A percentile compares a stretch with the other conserved stretches of the same genome.
These are phyloP conservation scores for Epichloe festucae DNA, from an alignment of 2,329 filamentous ascomycete genomes.

Conservation along the genomic window DNA sequence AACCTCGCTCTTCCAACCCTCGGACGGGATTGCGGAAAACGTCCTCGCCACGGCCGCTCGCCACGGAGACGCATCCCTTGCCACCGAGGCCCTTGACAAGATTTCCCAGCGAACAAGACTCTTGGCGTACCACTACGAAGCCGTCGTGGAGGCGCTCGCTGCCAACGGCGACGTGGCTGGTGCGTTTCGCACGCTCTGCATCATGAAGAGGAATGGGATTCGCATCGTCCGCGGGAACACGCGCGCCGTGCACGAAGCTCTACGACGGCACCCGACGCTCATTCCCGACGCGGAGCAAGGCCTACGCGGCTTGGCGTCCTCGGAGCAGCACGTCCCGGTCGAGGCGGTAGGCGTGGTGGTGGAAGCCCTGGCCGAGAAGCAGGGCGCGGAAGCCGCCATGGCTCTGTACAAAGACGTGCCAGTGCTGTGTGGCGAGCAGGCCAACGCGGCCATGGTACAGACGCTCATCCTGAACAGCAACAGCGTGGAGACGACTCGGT, in stretches of 20 bases:
- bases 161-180: constrained; percentile 44
- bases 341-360: constrained; percentile 21
- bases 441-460: constrained; percentile 15
- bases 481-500: constrained; percentile 12
- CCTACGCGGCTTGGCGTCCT: constrained; percentile 38
- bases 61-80: constrained; percentile 53
- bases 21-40: constrained; percentile 52
- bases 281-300: constrained; percentile 39
- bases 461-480: constrained; percentile 19
- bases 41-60: constrained; percentile 61
- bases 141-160: constrained; percentile 60
- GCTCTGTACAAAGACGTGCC: constrained; percentile 18
- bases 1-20: constrained; percentile 24
- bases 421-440: constrained; percentile 16
- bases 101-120: constrained; percentile 32
- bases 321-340: constrained; percentile 24
- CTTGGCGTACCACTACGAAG: constrained; percentile 62
- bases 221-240: constrained; percentile 48
- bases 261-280: constrained; percentile 34
- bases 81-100: constrained; percentile 53
- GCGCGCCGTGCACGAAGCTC: constrained; percentile 43
- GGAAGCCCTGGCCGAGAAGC: constrained; percentile 18
- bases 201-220: constrained; percentile 48
- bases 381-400: constrained; percentile 19
- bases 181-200: constrained; percentile 56